A percentile compares a stretch with the other conserved stretches of the same genome.
phyloP scores from a whole-genome alignment of 2,329 filamentous ascomycete species.

The Pseudocercospora vitis region DNA sequence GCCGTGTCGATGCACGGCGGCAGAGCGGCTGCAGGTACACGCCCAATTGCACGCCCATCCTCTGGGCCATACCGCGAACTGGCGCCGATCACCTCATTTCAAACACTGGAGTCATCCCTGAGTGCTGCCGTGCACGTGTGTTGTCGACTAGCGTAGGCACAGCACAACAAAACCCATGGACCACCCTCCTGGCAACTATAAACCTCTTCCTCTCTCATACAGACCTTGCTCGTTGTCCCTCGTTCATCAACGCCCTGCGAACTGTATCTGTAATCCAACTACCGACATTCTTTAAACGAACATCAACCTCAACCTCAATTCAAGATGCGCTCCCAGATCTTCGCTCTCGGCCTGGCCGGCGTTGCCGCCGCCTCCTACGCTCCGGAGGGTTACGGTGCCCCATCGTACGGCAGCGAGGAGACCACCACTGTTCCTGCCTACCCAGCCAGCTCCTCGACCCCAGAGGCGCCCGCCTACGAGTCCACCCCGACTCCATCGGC shows the following conservation, averaged over 20 bases:
- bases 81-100: slow-evolving; percentile 7
- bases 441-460: too few species aligned
- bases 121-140: slow-evolving; percentile 3
- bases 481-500: not conserved
- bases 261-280: slow-evolving; percentile 17
- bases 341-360: slow-evolving; percentile 39
- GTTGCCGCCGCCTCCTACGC: slow-evolving; percentile 43
- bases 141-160: slow-evolving; percentile 2
- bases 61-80: not conserved
- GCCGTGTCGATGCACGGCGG: not conserved
- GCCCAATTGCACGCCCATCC: not conserved
- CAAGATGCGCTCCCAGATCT: slow-evolving; percentile 44
- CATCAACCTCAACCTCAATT: slow-evolving; percentile 10
- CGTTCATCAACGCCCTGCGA: slow-evolving; percentile 11
- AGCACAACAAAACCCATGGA: slow-evolving; percentile 7
- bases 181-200: not conserved
- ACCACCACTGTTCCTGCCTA: slow-evolving; percentile 10
- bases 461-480: slow-evolving; percentile 7
- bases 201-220: slow-evolving; percentile 1
- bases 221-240: slow-evolving; percentile 4
- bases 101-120: slow-evolving; percentile 5
- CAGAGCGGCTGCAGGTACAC: slow-evolving; percentile 5
- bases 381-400: slow-evolving; percentile 9
- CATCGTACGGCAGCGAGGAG: too few species aligned
- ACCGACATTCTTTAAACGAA: slow-evolving; percentile 17